phyloP scores from a whole-genome alignment of 306 rosid species.

The Aeschynomene evenia region DNA sequence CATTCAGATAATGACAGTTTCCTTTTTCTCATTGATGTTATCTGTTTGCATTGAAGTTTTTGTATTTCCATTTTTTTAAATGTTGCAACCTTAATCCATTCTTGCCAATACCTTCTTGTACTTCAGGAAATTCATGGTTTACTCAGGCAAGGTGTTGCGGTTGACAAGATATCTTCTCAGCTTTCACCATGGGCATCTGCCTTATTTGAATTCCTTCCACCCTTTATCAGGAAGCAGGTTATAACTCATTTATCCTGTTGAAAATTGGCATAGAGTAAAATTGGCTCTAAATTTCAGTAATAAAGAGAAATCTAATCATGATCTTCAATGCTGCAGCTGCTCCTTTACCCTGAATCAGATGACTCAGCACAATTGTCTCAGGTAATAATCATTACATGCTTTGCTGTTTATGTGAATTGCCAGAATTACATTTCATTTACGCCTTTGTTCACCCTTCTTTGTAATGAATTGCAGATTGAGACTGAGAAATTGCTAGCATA shows the following conservation, averaged over 20 bases:
- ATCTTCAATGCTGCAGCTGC: constrained; percentile 58
- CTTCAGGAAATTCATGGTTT: constrained; percentile 90
- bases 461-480: constrained; percentile 66
- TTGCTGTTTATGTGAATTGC: background rate
- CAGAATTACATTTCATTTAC: constrained; percentile 28
- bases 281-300: background rate
- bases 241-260: background rate
- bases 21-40: background rate
- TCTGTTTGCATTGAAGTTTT: background rate
- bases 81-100: background rate
- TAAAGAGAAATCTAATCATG: background rate
- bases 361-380: constrained; percentile 98
- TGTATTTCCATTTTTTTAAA: background rate
- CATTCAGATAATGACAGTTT: background rate
- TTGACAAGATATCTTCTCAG: constrained; percentile 69
- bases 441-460: constrained; percentile 17
- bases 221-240: constrained; percentile 90
- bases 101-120: constrained; percentile 22
- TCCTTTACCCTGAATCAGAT: constrained; percentile 94
- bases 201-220: constrained; percentile 89
- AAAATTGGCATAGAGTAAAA: background rate
- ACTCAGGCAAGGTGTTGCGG: constrained; percentile 70
- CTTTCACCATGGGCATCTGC: constrained; percentile 99
- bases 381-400: constrained; percentile 48
- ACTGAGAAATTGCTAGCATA: constrained; percentile 95